phyloP scores from a whole-genome alignment of 192 early-diverging fungal species.

The Coemansia sp. region DNA sequence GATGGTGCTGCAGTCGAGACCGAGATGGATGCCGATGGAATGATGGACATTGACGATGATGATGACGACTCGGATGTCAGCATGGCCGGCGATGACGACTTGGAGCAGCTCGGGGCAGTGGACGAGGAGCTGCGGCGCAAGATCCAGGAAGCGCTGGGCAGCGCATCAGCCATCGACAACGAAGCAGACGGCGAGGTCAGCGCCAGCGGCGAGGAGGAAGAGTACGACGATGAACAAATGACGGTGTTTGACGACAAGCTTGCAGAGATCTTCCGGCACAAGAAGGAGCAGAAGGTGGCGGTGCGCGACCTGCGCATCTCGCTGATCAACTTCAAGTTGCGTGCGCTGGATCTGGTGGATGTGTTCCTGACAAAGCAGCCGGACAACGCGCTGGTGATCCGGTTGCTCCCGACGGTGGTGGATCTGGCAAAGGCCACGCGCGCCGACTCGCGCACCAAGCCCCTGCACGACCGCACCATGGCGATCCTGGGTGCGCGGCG shows the following conservation, averaged over 20 bases:
- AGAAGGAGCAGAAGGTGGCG: slow-evolving; percentile 75
- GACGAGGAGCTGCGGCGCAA: slow-evolving; percentile 79
- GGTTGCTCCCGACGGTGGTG: slow-evolving; percentile 69
- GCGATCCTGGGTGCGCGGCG: slow-evolving; percentile 64
- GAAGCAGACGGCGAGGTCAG: slow-evolving; percentile 52
- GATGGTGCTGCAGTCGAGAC: slow-evolving; percentile 57
- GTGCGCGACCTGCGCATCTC: slow-evolving; percentile 80
- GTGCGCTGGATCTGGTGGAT: slow-evolving; percentile 80
- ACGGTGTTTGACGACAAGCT: slow-evolving; percentile 88
- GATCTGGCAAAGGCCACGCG: slow-evolving; percentile 58
- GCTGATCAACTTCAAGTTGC: slow-evolving; percentile 87
- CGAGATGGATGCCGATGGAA: slow-evolving; percentile 48
- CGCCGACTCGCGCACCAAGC: slow-evolving; percentile 59
- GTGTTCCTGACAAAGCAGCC: slow-evolving; percentile 72
- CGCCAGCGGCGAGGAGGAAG: slow-evolving; percentile 59
- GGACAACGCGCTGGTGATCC: slow-evolving; percentile 68
- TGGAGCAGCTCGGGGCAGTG: slow-evolving; percentile 50
- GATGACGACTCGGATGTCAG: slow-evolving; percentile 57
- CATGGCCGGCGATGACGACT: slow-evolving; percentile 42
- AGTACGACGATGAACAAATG: slow-evolving; percentile 84
- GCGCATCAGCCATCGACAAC: slow-evolving; percentile 4
- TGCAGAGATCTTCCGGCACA: slow-evolving; percentile 86
- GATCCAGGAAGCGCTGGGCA: slow-evolving; percentile 67
- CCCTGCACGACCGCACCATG: slow-evolving; percentile 68
- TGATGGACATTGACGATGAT: slow-evolving; percentile 52